phyloP scores from a whole-genome alignment of 495 filamentous ascomycete species.

The Thermochaetoides thermophila region DNA sequence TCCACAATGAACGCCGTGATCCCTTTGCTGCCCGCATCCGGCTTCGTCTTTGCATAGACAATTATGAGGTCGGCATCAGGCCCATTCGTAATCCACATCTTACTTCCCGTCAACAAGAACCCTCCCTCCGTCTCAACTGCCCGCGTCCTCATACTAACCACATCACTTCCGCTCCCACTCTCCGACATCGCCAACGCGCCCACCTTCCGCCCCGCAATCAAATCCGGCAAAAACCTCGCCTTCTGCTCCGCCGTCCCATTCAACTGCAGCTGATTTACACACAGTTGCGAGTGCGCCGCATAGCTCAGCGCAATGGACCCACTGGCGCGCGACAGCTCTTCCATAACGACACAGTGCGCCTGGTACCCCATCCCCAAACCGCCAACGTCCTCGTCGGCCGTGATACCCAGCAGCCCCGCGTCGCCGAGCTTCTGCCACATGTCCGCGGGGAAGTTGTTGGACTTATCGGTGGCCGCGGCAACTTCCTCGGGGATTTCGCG shows the following conservation, averaged over 20 bases:
- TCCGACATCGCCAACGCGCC: constrained; percentile 95
- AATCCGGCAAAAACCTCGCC: constrained; percentile 56
- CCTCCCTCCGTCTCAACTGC: constrained; percentile 73
- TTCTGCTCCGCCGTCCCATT: constrained; percentile 79
- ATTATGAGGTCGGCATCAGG: constrained; percentile 82
- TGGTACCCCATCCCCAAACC: constrained; percentile 91
- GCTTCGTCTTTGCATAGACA: constrained; percentile 90
- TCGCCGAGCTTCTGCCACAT: constrained; percentile 94
- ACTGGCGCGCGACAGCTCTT: constrained; percentile 52
- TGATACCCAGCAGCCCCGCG: constrained; percentile 85
- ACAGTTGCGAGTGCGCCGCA: constrained; percentile 91
- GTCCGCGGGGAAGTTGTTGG: constrained; percentile 73
- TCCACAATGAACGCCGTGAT: constrained; percentile 92
- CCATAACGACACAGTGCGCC: constrained; percentile 92
- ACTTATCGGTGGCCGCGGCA: constrained; percentile 63
- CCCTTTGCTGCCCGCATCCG: constrained; percentile 67
- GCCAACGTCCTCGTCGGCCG: constrained; percentile 85
- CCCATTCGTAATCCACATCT: constrained; percentile 99
- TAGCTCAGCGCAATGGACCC: constrained; percentile 86
- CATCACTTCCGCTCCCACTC: constrained; percentile 78
- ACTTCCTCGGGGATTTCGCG: constrained; percentile 73
- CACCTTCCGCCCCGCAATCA: constrained; percentile 69
- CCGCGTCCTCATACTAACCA: constrained; percentile 85
- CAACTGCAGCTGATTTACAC: constrained; percentile 89
- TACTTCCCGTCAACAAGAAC: constrained; percentile 74